Evolutionary conservation across 352 stramenopile species (phyloP).

Genomic region (Globisporangium yorkense): DNA sequence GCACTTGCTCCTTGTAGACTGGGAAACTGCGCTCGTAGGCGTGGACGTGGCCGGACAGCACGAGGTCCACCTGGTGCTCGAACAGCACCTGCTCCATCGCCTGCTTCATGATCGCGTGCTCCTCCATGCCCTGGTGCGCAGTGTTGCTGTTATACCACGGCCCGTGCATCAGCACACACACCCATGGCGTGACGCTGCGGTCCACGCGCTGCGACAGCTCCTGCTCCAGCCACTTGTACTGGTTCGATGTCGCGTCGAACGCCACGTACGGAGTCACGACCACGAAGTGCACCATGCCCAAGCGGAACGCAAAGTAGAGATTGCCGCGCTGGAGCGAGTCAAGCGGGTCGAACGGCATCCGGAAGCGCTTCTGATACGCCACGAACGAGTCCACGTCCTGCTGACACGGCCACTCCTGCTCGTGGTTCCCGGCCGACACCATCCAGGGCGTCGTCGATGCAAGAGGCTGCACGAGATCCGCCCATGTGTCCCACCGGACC

Average conservation of each 20-base stretch:
- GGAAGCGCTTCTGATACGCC: conserved; percentile 83
- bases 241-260: conserved; percentile 63
- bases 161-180: conserved; percentile 90
- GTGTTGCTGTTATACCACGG: conserved; percentile 94
- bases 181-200: conserved; percentile 84
- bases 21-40: conserved; percentile 90
- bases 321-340: conserved; percentile 62
- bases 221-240: conserved; percentile 87
- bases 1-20: conserved; percentile 69
- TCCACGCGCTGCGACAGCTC: conserved; percentile 82
- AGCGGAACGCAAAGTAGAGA: conserved; percentile 89
- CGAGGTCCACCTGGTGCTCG: conserved; percentile 84
- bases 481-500: conserved; percentile 87
- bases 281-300: conserved; percentile 85
- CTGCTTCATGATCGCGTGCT: conserved; percentile 68
- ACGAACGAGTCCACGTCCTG: conserved; percentile 62
- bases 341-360: conserved; percentile 73
- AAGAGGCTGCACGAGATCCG: conserved; percentile 75
- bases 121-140: conserved; percentile 81
- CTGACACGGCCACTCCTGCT: conserved; percentile 72
- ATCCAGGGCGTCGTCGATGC: conserved; percentile 71
- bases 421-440: conserved; percentile 82
- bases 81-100: conserved; percentile 91
- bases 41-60: conserved; percentile 91
- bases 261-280: conserved; percentile 90